These are phyloP conservation scores for Arabidopsis hybrid DNA, from an alignment of 441 rosid genomes.

Conservation along the genomic window DNA sequence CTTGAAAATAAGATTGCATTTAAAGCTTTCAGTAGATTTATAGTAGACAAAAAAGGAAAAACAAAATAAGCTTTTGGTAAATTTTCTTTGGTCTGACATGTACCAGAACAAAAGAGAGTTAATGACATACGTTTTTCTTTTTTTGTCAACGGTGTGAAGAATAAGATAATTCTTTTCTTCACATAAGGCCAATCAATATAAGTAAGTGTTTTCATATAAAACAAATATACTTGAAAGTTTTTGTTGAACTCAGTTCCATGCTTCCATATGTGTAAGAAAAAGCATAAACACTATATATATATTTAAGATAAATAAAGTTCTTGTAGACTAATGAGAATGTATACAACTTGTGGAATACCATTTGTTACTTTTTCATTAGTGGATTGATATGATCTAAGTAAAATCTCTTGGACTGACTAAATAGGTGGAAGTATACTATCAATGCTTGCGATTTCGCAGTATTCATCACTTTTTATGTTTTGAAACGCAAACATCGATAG, in stretches of 20 bases:
- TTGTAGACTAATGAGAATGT: no score
- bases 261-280: not conserved
- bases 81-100: conserved; percentile 2
- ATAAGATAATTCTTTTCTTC: not conserved
- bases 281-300: no score
- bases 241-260: no score
- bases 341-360: no score
- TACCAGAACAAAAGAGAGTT: conserved; percentile 6
- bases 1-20: conserved; percentile 3
- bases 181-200: not conserved
- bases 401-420: no score
- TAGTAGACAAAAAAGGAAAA: not conserved
- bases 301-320: no score
- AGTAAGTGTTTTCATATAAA: not conserved
- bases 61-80: not conserved
- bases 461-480: not conserved
- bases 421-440: no score
- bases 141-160: conserved; percentile 1
- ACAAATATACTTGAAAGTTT: not conserved
- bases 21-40: not conserved
- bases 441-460: no score
- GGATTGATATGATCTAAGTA: no score
- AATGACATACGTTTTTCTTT: not conserved
- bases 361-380: no score
- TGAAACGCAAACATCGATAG: not conserved